Evolutionary conservation across 139 green algal genomes (phyloP), one percentile per base, ranked within the genome.

Genomic region (Ettlia oleoabundans): DNA sequence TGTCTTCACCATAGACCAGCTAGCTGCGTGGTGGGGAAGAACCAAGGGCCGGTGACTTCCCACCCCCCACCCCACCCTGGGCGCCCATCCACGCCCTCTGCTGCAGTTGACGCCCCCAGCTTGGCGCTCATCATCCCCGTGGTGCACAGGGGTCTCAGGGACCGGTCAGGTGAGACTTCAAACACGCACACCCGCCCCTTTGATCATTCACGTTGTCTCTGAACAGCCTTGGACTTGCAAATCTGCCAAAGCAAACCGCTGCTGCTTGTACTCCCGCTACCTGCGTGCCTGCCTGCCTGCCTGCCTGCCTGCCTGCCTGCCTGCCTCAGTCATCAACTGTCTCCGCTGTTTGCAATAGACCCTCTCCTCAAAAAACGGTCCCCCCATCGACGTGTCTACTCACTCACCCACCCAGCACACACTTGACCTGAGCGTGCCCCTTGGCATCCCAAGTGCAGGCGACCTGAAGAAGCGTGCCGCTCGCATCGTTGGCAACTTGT

Each of bases 401-500:
- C 55, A 65, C 55, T 28, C 55, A 9, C 21, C 55, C 55, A 15
- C 47, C 47, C 10, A 58, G 13, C 47, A 58, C 10, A 58, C 47
- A 58, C 15, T 15, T 15, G 10, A 15, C 47, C 47, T n/a, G n/a
- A n/a, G n/a, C n/a, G n/a, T n/a, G n/a, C n/a, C n/a, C n/a, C n/a
- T n/a, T 58, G 47, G 47, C 47, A 58, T 5, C 33, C 35, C 15
- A 24, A 8, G 0, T 24, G 73, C 84, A 51, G 93, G 94, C 24
- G 96, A 99, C 72, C 93, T 91, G 53, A 99, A 99, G 92, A 97
- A 97, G 88, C 89, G 93, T 1, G 96, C 97, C 0, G 94, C 92
- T 0, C 92, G 96, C 77, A 99, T 99, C 80, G 93, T 98, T 22
- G 96, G 96, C 81, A 98, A 95, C 90, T 95, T 99, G 88, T 96